Percentiles rank a stretch among this genome's conserved stretches.
These are phyloP conservation scores for Grammothele lineata DNA, from an alignment of 768 basidiomycete species.

Conservation along the genomic window DNA sequence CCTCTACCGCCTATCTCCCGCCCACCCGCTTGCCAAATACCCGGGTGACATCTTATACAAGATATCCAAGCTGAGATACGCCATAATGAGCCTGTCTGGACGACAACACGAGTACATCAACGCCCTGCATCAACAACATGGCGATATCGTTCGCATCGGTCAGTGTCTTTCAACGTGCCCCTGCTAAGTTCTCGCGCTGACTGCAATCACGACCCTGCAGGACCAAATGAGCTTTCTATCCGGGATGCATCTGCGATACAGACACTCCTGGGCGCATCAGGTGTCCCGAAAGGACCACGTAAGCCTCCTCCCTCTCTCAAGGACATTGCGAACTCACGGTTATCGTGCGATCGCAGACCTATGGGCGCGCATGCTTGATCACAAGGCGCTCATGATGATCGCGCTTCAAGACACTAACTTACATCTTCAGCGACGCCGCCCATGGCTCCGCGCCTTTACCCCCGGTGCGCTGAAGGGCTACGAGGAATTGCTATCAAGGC, in stretches of 20 bases:
- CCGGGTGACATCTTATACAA: conserved; percentile 44
- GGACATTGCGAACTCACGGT: background rate
- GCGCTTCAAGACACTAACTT: conserved; percentile 12
- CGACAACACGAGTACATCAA: conserved; percentile 24
- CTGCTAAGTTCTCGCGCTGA: background rate
- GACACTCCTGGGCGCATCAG: conserved; percentile 23
- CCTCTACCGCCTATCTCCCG: conserved; percentile 46
- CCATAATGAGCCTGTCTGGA: conserved; percentile 11
- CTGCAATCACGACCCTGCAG: too few relatives aligned
- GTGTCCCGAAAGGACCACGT: conserved; percentile 41
- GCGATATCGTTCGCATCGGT: conserved; percentile 34
- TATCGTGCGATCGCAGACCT: background rate
- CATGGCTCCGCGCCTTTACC: conserved; percentile 47
- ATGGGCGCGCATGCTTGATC: background rate
- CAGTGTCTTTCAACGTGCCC: background rate
- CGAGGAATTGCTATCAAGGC: conserved; percentile 32
- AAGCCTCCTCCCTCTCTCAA: conserved; percentile 23
- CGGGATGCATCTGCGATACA: conserved; percentile 28
- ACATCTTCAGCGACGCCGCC: conserved; percentile 34
- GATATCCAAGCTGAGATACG: conserved; percentile 31
- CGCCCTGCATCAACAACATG: conserved; percentile 32
- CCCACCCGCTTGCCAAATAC: conserved; percentile 47
- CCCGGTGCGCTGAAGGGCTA: conserved; percentile 43
- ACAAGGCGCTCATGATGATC: background rate
- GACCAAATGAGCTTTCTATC: conserved; percentile 45